Base-by-base conservation (phyloP, 2,329 filamentous ascomycete species). In the Capronia epimyces region DNA sequence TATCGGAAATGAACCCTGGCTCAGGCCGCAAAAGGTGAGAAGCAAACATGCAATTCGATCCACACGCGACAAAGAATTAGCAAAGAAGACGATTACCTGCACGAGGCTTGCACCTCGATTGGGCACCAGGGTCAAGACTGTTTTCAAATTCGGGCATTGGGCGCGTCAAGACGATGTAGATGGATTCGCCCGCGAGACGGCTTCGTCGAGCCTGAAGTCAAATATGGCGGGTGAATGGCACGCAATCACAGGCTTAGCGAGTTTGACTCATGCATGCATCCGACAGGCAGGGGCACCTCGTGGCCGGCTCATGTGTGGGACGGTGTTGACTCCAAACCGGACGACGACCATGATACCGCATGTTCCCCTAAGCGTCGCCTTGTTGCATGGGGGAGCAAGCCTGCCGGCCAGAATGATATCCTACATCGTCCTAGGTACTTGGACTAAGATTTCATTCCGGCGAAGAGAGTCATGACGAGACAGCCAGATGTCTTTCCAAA, bases 211-310 rank as follows among this genome's bases (percentile, higher is more conserved):
- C 51, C 55, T 57, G 51, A 54, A 52, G 55, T 52, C 55, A 54
- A 57, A 57, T 57, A 51, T 53, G 54, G 20, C 40, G 46, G 40
- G 34, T 50, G 25, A 27, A 53, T 53, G 32, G 44, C 34, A 53
- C 43, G 51, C 54, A 54, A 49, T 46, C 49, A 53, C 49, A 42
- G 37, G 41, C 41, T 48, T 57, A 52, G 55, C 43, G 46, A 55
- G 55, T 57, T 57, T 57, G 55, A 57, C 55, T 49, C 45, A 55
- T 54, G 55, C 49, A 47, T 25, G 49, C 40, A 34, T 27, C 55
- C 55, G 55, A 15, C 10, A 24, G 41, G 46, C 55, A 52, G 50
- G 55, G 55, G 55, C 52, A 36, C 52, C 55, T 54, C 55, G 55
- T 58, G 50, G 52, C 42, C 37, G 46, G 47, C 52, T 40, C 49